A percentile compares a stretch with the other conserved stretches of the same genome.
Evolutionary conservation across 106 monocot species (phyloP).

Genomic region (Dendrobium chrysotoxum): DNA sequence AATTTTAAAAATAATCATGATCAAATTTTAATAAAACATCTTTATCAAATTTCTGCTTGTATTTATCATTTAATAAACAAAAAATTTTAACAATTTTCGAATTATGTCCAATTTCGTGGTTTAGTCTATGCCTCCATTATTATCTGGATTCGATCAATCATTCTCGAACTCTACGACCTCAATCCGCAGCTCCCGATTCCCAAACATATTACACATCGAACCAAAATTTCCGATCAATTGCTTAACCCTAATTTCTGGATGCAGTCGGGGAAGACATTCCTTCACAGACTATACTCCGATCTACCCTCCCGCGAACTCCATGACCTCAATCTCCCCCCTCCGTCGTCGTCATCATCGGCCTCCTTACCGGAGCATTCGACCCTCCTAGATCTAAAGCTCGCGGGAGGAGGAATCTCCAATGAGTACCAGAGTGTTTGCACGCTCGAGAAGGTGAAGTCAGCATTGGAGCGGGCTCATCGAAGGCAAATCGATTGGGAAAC

Average conservation of each 20-base stretch:
- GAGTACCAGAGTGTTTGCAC: conserved; percentile 55
- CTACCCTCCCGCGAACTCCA: conserved; percentile 10
- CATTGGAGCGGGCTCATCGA: conserved; percentile 1
- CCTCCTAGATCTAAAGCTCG: conserved; percentile 28
- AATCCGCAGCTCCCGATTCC: not conserved
- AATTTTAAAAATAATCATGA: too few species aligned
- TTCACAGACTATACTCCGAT: conserved; percentile 11
- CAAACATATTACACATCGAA: not conserved
- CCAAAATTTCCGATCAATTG: not conserved
- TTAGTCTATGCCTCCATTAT: too few species aligned
- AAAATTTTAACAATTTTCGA: too few species aligned
- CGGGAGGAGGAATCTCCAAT: not conserved
- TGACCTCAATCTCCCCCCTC: conserved; percentile 50
- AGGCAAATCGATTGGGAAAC: not conserved
- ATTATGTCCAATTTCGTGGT: too few species aligned
- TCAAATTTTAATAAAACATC: too few species aligned
- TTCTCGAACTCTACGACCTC: not conserved
- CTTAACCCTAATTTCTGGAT: not conserved
- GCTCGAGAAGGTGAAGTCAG: conserved; percentile 11
- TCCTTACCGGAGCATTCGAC: conserved; percentile 2
- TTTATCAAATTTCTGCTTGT: too few species aligned
- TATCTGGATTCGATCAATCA: too few species aligned
- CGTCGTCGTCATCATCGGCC: not conserved
- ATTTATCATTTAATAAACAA: too few species aligned
- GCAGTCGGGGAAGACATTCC: conserved; percentile 31